Base-by-base conservation (phyloP, 1,139 yeast species). In the Geotrichum candidum region DNA sequence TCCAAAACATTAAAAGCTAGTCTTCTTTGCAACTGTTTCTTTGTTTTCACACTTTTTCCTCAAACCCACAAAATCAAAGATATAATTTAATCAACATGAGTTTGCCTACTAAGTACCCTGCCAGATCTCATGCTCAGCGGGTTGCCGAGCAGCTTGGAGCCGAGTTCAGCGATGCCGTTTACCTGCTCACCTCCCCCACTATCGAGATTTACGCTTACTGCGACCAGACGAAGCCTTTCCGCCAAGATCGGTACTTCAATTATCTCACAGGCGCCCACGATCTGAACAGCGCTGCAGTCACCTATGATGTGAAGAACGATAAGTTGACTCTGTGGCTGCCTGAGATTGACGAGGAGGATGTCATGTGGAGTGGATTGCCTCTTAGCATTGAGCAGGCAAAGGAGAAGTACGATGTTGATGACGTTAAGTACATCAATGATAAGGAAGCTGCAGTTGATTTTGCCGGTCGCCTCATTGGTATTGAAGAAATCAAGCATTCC, bases 341-440 rank as follows among this genome's bases (percentile, higher is more conserved):
- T 2, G 82, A 88, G 63, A 80, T 92, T 57, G 96, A 91, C 72
- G 77, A 82, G 59, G 98, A 94, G 56, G 97, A 90, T 72, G 89
- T 94, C 57, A 88, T 94, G 92, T 94, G 99, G 98, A 86, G 95
- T 62, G 99, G 99, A 0, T 73, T 87, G 75, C 98, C 99, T 1
- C 67, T 90, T 60, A 77, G 84, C 51, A 69, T 80, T n/a, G 85
- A 86, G 59, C 85, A 87, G 27, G 97, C 97, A 0, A 63, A 74
- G 57, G 72, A 76, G 23, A 80, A 78, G 65, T 94, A 77, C 69
- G 97, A 92, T 68, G 92, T 90, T 46, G 98, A 94, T 73, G 86
- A 83, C 53, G 96, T 92, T 61, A 76, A 83, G 66, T 88, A 87
- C 70, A 82, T 57, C 15, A 38, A 56, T 13, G 59, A 54, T n/a